Conservation (phyloP, 1,284 basidiomycete species). For the Schizopora paradoxa region DNA sequence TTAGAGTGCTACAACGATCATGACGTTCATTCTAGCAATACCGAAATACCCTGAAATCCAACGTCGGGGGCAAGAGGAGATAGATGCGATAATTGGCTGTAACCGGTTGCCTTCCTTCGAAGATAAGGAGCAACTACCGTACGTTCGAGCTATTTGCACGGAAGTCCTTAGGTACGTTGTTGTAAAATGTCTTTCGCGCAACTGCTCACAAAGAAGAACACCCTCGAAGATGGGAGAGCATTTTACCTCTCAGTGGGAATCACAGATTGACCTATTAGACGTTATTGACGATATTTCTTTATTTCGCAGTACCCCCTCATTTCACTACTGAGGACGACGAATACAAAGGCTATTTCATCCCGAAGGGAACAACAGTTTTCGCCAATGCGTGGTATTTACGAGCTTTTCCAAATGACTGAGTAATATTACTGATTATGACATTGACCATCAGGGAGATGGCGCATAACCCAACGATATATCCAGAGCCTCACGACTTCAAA, state of each 20-base stretch:
- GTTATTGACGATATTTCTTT: not conserved
- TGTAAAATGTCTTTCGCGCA: too few species aligned
- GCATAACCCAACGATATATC: conserved; percentile 21
- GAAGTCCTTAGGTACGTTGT: conserved; percentile 30
- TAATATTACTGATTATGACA: too few species aligned
- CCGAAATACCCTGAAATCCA: conserved; percentile 26
- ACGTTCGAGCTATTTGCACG: conserved; percentile 30
- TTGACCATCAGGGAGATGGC: conserved; percentile 19
- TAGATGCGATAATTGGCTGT: conserved; percentile 28
- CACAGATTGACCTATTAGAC: too few species aligned
- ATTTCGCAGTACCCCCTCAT: conserved; percentile 28
- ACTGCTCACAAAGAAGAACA: too few species aligned
- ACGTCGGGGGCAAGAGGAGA: conserved; percentile 28
- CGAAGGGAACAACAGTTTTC: conserved; percentile 21
- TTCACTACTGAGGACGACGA: conserved; percentile 35
- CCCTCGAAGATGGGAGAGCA: too few species aligned
- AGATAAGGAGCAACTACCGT: conserved; percentile 29
- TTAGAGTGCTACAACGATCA: conserved; percentile 24
- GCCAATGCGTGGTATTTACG: conserved; percentile 23
- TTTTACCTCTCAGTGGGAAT: too few species aligned
- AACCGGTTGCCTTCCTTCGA: conserved; percentile 30
- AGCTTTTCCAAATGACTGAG: too few species aligned
- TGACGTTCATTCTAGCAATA: conserved; percentile 25
- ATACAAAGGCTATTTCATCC: conserved; percentile 34
- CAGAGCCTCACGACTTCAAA: conserved; percentile 23